A percentile compares a stretch with the other conserved stretches of the same genome.
phyloP scores from a whole-genome alignment of 139 green algal species.

The Chlamydomonas applanata region DNA sequence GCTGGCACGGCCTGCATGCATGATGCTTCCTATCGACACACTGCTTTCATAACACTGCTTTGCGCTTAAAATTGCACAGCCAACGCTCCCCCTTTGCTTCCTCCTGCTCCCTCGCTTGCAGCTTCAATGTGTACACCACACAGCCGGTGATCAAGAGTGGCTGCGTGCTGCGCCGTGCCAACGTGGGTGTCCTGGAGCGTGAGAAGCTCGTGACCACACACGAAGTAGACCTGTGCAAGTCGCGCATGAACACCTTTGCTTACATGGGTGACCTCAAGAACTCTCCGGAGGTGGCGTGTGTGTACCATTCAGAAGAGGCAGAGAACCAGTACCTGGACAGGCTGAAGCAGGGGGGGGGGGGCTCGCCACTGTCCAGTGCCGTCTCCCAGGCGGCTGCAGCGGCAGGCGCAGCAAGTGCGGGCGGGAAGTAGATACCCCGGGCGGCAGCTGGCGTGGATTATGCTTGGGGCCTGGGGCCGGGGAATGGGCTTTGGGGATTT shows the following conservation, averaged over 20 bases:
- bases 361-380: too few species aligned
- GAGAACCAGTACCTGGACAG: constrained; percentile 50
- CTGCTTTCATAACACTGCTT: too few species aligned
- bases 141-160: constrained; percentile 97
- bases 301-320: constrained; percentile 96
- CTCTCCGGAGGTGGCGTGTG: constrained; percentile 85
- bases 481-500: too few species aligned
- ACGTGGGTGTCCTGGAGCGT: constrained; percentile 90
- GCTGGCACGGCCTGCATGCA: too few species aligned
- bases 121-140: constrained; percentile 95
- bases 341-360: background rate
- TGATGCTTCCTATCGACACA: too few species aligned
- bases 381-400: too few species aligned
- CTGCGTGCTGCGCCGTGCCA: constrained; percentile 91
- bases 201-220: constrained; percentile 79
- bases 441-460: too few species aligned
- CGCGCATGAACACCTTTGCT: constrained; percentile 99
- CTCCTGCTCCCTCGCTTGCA: constrained; percentile 20
- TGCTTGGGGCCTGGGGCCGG: too few species aligned
- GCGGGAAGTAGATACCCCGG: too few species aligned
- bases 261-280: constrained; percentile 95
- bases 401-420: too few species aligned
- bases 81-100: background rate
- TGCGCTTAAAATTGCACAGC: too few species aligned
- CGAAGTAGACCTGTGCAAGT: constrained; percentile 85